Percentiles rank a stretch among this genome's conserved stretches.
phyloP scores from a whole-genome alignment of 768 basidiomycete species.

The Suillus ampliporus region DNA sequence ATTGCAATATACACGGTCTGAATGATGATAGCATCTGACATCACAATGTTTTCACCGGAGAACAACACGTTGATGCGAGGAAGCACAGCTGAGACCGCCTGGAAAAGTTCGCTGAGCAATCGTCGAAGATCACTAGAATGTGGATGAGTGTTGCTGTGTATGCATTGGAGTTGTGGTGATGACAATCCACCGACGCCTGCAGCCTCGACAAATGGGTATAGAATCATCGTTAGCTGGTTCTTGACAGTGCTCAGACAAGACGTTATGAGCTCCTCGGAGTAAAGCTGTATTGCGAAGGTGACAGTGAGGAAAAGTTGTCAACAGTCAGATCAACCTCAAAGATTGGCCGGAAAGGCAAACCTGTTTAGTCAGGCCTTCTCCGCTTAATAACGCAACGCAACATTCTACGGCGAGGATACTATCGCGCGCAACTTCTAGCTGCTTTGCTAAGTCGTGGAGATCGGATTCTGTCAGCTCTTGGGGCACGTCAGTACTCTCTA shows the following conservation, averaged over 20 bases:
- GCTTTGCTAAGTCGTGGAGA: constrained; percentile 54
- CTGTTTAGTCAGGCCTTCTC: constrained; percentile 86
- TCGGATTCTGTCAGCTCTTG: constrained; percentile 50
- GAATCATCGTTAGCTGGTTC: constrained; percentile 75
- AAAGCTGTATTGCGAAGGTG: constrained; percentile 56
- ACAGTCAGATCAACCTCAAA: not conserved
- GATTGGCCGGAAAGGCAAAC: constrained; percentile 45
- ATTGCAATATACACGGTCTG: constrained; percentile 92
- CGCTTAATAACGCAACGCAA: constrained; percentile 75
- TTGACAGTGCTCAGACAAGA: constrained; percentile 78
- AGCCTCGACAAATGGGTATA: constrained; percentile 89
- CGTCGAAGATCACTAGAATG: constrained; percentile 45
- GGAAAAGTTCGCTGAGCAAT: constrained; percentile 71
- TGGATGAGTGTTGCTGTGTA: constrained; percentile 51
- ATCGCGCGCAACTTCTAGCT: constrained; percentile 68
- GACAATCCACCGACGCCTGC: constrained; percentile 46
- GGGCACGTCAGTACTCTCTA: constrained; percentile 16
- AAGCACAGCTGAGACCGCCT: constrained; percentile 71
- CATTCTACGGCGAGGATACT: constrained; percentile 86
- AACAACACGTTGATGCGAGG: constrained; percentile 80
- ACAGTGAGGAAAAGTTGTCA: not conserved
- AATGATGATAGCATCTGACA: constrained; percentile 93
- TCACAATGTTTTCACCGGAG: constrained; percentile 63
- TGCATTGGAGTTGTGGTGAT: constrained; percentile 56
- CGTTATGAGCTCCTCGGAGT: constrained; percentile 93